A percentile compares a stretch with the other conserved stretches of the same genome.
These are phyloP conservation scores for Colletotrichum nymphaeae DNA, from an alignment of 2,329 filamentous ascomycete species.

Conservation along the genomic window DNA sequence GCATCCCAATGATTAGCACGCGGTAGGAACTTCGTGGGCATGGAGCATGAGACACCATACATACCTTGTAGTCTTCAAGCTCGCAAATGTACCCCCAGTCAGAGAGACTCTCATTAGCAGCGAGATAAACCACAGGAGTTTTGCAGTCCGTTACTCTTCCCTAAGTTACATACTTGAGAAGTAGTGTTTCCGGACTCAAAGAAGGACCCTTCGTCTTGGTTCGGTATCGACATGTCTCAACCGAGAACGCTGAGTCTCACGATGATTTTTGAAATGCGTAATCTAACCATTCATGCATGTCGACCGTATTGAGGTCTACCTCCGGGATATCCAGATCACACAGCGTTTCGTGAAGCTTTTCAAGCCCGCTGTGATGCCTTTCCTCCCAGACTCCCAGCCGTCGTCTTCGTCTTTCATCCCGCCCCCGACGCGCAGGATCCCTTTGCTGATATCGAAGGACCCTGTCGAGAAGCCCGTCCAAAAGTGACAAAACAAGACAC, in stretches of 20 bases:
- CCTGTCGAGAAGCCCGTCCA: slow-evolving; percentile 20
- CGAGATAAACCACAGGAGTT: no score
- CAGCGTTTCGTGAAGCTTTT: slow-evolving; percentile 26
- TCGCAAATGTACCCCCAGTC: no score
- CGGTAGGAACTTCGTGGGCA: no score
- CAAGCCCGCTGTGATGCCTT: slow-evolving; percentile 22
- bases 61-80: no score
- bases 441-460: slow-evolving; percentile 9
- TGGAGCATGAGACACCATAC: no score
- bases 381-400: slow-evolving; percentile 25
- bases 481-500: slow-evolving; percentile 3
- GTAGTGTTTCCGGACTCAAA: no score
- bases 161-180: no score
- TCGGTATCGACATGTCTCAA: neutral
- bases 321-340: slow-evolving; percentile 22
- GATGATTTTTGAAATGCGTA: slow-evolving; percentile 25
- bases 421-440: neutral
- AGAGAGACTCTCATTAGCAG: no score
- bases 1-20: no score
- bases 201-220: no score
- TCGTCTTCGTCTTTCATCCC: slow-evolving; percentile 6
- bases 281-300: slow-evolving; percentile 32
- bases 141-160: no score
- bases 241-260: neutral
- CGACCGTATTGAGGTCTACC: slow-evolving; percentile 26